Conservation (phyloP, 2,329 filamentous ascomycete species). For the Colletotrichum tabaci region DNA sequence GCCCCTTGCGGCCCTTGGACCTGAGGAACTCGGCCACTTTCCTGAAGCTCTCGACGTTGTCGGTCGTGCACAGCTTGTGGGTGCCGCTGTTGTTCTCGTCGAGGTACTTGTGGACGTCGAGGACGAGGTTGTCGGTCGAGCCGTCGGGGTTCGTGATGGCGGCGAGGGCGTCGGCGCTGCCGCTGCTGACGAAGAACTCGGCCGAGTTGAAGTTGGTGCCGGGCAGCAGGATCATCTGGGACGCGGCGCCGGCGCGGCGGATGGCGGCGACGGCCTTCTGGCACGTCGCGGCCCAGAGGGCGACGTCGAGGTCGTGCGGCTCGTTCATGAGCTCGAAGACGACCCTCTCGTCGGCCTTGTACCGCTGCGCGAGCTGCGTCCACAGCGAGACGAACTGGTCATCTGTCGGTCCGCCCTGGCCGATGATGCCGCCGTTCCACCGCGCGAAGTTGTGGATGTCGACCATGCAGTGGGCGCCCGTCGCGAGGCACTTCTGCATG, state of each 20-base stretch:
- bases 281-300: conserved; percentile 71
- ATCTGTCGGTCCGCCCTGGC: conserved; percentile 75
- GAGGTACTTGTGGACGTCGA: conserved; percentile 75
- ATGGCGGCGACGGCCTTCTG: conserved; percentile 77
- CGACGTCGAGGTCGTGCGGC: conserved; percentile 73
- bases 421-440: conserved; percentile 74
- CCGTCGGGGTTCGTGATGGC: conserved; percentile 73
- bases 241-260: conserved; percentile 72
- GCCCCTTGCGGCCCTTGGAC: conserved; percentile 61
- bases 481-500: conserved; percentile 69
- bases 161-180: conserved; percentile 65
- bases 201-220: conserved; percentile 73
- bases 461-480: conserved; percentile 72
- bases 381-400: conserved; percentile 72
- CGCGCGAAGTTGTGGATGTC: conserved; percentile 73
- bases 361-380: conserved; percentile 71
- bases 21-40: conserved; percentile 64
- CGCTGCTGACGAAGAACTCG: conserved; percentile 62
- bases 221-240: conserved; percentile 75
- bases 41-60: conserved; percentile 66
- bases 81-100: conserved; percentile 71
- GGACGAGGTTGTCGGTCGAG: conserved; percentile 67
- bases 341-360: conserved; percentile 67
- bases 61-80: conserved; percentile 64
- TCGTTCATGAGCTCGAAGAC: conserved; percentile 80